Base-by-base conservation (phyloP, 768 basidiomycete genomes). In the Leccinum pellstonianum region DNA sequence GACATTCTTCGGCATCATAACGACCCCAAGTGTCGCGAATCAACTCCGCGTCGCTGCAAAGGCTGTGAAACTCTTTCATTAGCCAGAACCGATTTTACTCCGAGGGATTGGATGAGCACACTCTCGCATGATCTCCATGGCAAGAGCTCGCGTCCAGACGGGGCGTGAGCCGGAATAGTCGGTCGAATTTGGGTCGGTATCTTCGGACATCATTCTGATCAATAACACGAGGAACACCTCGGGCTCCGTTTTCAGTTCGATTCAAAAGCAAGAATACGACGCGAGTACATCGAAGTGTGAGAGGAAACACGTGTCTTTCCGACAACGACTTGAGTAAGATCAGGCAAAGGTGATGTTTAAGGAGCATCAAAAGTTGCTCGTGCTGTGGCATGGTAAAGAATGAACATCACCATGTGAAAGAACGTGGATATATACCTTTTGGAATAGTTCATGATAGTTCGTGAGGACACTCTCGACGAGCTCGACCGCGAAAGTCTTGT, bases 401-500 rank as follows among this genome's bases (percentile, higher is more conserved):
- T 19, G 37, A 35, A 37, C 14, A 5, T 55, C 10, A 6, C 54
- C 5, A 31, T 21, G 8, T 23, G 5, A 57, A 43, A 47, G 47
- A 35, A 49, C 1, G 25, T 23, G 7, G n/a, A 29, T 2, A 25
- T 31, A 70, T 77, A 38, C 95, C 79, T 88, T 84, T 54, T 89
- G 82, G 70, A 95, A 95, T 0, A 93, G 79, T n/a, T 81, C 82
- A 62, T 93, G 87, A 66, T 95, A 95, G 70, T 95, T 95, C 7
- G 93, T 95, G 54, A 99, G 77, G 2, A 98, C 92, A 66, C 95
- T 98, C 76, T 99, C 96, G 38, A 98, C 93, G 55, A 98, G 77
- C 74, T 99, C 96, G n/a, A 99, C 76, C 0, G 95, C 93, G 65
- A 98, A 98, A 0, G 97, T 98, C 74, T 95, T 89, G 67, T 91